Evolutionary conservation across 805 yeast species (phyloP).

Genomic region (Candida insectalens): DNA sequence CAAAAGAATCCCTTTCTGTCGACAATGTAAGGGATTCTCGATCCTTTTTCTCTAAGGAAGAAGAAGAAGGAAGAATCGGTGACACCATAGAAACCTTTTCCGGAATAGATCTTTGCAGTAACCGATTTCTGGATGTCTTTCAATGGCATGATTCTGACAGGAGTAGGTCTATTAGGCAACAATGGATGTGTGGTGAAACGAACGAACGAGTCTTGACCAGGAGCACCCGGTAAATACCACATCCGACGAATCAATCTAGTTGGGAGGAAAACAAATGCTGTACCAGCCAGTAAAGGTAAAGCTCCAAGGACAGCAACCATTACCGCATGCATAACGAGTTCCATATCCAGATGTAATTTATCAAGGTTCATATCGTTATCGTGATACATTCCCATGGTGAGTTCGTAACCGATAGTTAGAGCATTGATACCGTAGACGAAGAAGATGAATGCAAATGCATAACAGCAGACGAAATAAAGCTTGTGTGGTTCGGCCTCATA

Average conservation of each 20-base stretch:
- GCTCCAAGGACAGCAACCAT: conserved; percentile 30
- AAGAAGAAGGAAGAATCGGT: conserved; percentile 69
- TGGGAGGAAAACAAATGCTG: conserved; percentile 44
- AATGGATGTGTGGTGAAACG: conserved; percentile 67
- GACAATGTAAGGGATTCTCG: conserved; percentile 58
- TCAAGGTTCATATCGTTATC: conserved; percentile 23
- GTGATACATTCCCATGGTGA: conserved; percentile 18
- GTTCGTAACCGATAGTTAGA: conserved; percentile 20
- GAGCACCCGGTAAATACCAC: conserved; percentile 60
- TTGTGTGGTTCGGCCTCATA: conserved; percentile 82
- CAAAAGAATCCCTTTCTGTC: conserved; percentile 86
- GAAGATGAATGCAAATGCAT: conserved; percentile 59
- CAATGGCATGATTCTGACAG: conserved; percentile 60
- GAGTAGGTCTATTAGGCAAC: conserved; percentile 68
- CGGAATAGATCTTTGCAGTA: conserved; percentile 68
- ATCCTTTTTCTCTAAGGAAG: conserved; percentile 50
- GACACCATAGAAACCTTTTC: conserved; percentile 83
- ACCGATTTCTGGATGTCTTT: conserved; percentile 43
- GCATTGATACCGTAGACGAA: conserved; percentile 55
- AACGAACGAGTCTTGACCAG: conserved; percentile 34
- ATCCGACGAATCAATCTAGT: conserved; percentile 65
- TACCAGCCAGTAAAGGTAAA: conserved; percentile 31
- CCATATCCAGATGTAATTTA: conserved; percentile 15
- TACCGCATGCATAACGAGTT: conserved; percentile 16
- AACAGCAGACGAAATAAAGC: conserved; percentile 60